phyloP scores from a whole-genome alignment of 345 rosid species.

The Euclidium syriacum region DNA sequence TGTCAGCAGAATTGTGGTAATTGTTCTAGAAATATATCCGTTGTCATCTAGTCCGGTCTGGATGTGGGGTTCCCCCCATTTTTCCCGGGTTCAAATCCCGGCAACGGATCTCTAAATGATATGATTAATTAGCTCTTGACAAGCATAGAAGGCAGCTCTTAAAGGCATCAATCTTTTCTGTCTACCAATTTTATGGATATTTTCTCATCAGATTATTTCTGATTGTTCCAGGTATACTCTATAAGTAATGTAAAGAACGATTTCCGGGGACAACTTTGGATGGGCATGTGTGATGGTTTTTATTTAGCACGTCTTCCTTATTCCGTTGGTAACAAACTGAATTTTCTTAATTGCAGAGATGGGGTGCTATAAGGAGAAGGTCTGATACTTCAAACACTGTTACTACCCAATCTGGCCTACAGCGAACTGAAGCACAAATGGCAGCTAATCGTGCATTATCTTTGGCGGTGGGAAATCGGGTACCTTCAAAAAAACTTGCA shows the following conservation, averaged over 20 bases:
- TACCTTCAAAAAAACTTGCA: conserved; percentile 42
- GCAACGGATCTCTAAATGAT: conserved; percentile 41
- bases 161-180: conserved; percentile 5
- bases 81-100: conserved; percentile 70
- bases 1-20: neutral
- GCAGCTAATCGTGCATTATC: conserved; percentile 82
- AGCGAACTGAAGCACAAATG: conserved; percentile 62
- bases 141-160: neutral
- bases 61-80: conserved; percentile 63
- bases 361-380: conserved; percentile 52
- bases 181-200: conserved; percentile 10
- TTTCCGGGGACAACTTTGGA: conserved; percentile 7
- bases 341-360: conserved; percentile 58
- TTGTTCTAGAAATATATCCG: conserved; percentile 28
- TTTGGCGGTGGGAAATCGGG: conserved; percentile 55
- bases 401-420: conserved; percentile 37
- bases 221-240: conserved; percentile 14
- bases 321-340: conserved; percentile 27
- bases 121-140: conserved; percentile 7
- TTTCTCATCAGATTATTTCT: conserved; percentile 14
- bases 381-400: conserved; percentile 30
- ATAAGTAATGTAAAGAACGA: conserved; percentile 10
- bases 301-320: neutral
- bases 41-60: conserved; percentile 69
- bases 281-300: conserved; percentile 8